Conservation (phyloP, 192 early-diverging fungal species). For the Linnemannia zychae region DNA sequence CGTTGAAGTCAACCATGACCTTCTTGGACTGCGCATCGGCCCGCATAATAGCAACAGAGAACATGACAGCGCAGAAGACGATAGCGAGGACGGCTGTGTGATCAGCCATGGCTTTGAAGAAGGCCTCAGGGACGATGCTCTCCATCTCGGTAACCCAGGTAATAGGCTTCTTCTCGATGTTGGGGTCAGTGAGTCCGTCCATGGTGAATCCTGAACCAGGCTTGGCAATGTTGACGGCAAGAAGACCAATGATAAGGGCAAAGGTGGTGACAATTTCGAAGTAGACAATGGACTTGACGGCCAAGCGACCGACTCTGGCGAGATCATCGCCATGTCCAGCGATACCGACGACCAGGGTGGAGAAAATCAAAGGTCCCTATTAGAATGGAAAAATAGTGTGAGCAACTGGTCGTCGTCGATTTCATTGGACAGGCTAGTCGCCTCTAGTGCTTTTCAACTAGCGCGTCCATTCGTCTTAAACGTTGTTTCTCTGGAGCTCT, state of each 20-base stretch:
- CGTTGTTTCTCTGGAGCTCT: background rate
- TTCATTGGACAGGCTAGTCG: background rate
- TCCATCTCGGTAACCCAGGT: slow-evolving; percentile 69
- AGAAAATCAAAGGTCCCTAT: slow-evolving; percentile 77
- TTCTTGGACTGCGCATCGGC: slow-evolving; percentile 57
- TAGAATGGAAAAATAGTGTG: background rate
- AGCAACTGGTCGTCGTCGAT: background rate
- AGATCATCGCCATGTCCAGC: slow-evolving; percentile 81
- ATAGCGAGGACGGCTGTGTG: slow-evolving; percentile 63
- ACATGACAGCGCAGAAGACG: slow-evolving; percentile 75
- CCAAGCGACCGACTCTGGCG: slow-evolving; percentile 69
- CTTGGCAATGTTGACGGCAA: slow-evolving; percentile 70
- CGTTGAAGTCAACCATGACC: slow-evolving; percentile 67
- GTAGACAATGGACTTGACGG: slow-evolving; percentile 77
- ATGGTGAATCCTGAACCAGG: slow-evolving; percentile 71
- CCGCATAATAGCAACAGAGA: slow-evolving; percentile 68
- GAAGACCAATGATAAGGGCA: slow-evolving; percentile 76
- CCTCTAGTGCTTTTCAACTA: background rate
- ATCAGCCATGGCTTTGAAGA: slow-evolving; percentile 65
- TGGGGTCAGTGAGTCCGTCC: background rate
- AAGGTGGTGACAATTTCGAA: slow-evolving; percentile 75
- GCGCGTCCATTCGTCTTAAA: background rate
- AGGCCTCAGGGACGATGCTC: slow-evolving; percentile 71
- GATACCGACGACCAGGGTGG: slow-evolving; percentile 79
- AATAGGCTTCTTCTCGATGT: slow-evolving; percentile 30